Conservation (phyloP, 2,329 filamentous ascomycete species). For the Metarhizium humberi region DNA sequence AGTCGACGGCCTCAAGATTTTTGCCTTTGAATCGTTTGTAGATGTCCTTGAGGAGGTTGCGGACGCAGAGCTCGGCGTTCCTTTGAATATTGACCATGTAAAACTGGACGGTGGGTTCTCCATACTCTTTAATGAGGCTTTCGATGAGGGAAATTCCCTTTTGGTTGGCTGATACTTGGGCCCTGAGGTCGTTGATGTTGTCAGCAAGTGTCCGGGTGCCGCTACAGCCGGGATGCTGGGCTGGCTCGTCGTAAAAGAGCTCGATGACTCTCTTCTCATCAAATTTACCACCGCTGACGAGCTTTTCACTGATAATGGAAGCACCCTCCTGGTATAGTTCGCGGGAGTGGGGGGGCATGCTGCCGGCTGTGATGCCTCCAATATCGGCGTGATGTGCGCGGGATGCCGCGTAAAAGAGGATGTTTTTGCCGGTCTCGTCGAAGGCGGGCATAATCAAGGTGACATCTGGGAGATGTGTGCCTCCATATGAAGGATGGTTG, state of each 20-base stretch:
- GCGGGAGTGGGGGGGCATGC: constrained; percentile 67
- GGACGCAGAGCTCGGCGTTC: constrained; percentile 68
- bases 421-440: constrained; percentile 51
- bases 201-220: constrained; percentile 71
- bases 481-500: constrained; percentile 76
- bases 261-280: constrained; percentile 69
- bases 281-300: constrained; percentile 68
- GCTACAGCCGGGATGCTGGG: constrained; percentile 64
- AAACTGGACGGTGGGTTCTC: constrained; percentile 67
- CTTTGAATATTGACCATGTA: constrained; percentile 78
- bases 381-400: constrained; percentile 81
- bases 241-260: constrained; percentile 63
- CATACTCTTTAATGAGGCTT: constrained; percentile 66
- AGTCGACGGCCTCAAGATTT: constrained; percentile 62
- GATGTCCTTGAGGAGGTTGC: constrained; percentile 62
- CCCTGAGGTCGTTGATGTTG: constrained; percentile 76
- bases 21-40: constrained; percentile 61
- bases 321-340: constrained; percentile 56
- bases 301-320: constrained; percentile 54
- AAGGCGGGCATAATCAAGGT: constrained; percentile 76
- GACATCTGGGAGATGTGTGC: constrained; percentile 75
- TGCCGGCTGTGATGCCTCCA: constrained; percentile 69
- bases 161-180: constrained; percentile 75
- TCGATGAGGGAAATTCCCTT: constrained; percentile 78
- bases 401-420: constrained; percentile 75